Percentiles rank a stretch among this genome's conserved stretches.
phyloP scores from a whole-genome alignment of 2,329 filamentous ascomycete genomes.

The Penicillium sp. region DNA sequence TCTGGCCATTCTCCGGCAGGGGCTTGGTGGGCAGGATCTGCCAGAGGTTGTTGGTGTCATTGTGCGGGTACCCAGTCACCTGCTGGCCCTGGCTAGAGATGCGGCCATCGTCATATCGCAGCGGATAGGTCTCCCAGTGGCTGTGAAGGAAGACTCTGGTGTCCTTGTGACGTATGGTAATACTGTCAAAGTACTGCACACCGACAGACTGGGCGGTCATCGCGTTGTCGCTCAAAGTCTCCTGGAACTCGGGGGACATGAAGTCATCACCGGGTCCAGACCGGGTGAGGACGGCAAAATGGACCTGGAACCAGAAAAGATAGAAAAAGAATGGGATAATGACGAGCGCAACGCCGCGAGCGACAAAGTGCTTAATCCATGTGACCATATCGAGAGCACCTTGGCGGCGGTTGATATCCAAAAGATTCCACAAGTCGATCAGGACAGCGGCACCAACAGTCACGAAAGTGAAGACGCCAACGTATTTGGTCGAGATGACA shows the following conservation, averaged over 20 bases:
- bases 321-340: slow-evolving; percentile 95
- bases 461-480: slow-evolving; percentile 93
- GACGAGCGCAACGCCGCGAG: slow-evolving; percentile 79
- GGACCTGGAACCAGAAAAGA: slow-evolving; percentile 99
- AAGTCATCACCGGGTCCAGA: slow-evolving; percentile 97
- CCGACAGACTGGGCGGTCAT: slow-evolving; percentile 83
- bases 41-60: slow-evolving; percentile 99
- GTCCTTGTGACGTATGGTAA: slow-evolving; percentile 91
- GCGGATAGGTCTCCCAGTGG: slow-evolving; percentile 79
- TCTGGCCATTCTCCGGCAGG: slow-evolving; percentile 50
- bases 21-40: slow-evolving; percentile 69
- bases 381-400: slow-evolving; percentile 73
- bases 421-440: slow-evolving; percentile 91
- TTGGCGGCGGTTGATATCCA: slow-evolving; percentile 78
- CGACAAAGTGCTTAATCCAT: slow-evolving; percentile 85
- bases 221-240: slow-evolving; percentile 88
- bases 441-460: slow-evolving; percentile 90
- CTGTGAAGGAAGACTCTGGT: slow-evolving; percentile 96
- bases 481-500: slow-evolving; percentile 98
- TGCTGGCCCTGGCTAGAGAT: slow-evolving; percentile 97
- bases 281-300: slow-evolving; percentile 80
- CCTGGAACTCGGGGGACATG: slow-evolving; percentile 97
- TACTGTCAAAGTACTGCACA: slow-evolving; percentile 83
- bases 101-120: slow-evolving; percentile 94
- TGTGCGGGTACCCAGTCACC: slow-evolving; percentile 95